Evolutionary conservation across 352 stramenopile species (phyloP).

Genomic region (Phytophthora ohioensis): DNA sequence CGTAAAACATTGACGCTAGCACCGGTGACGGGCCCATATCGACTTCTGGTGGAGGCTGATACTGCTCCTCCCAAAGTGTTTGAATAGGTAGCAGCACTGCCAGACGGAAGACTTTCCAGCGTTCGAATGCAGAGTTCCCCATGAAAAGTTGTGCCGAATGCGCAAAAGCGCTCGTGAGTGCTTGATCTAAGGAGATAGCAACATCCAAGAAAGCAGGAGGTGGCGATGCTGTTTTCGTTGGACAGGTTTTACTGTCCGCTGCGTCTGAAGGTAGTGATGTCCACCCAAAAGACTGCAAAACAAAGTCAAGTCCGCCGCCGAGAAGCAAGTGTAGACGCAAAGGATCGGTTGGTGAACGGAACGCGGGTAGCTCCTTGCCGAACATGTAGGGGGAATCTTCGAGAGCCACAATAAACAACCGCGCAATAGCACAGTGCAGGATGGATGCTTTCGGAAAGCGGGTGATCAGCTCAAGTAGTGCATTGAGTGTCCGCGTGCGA

Average conservation of each 20-base stretch:
- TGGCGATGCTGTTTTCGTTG: slow-evolving; percentile 19
- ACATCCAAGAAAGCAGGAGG: slow-evolving; percentile 75
- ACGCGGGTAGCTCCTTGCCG: slow-evolving; percentile 76
- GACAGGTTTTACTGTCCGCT: not conserved
- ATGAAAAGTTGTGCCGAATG: slow-evolving; percentile 66
- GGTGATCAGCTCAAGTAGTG: slow-evolving; percentile 91
- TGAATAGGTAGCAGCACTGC: slow-evolving; percentile 64
- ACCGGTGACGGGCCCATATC: slow-evolving; percentile 29
- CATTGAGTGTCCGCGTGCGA: slow-evolving; percentile 48
- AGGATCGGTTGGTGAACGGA: slow-evolving; percentile 58
- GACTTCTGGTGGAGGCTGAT: slow-evolving; percentile 28
- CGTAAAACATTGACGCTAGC: slow-evolving; percentile 30
- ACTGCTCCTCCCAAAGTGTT: slow-evolving; percentile 74
- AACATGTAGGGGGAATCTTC: slow-evolving; percentile 86
- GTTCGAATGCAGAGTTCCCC: slow-evolving; percentile 40
- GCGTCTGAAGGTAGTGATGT: slow-evolving; percentile 3
- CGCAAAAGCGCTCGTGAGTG: slow-evolving; percentile 65
- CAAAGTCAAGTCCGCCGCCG: slow-evolving; percentile 49
- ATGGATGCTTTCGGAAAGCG: slow-evolving; percentile 91
- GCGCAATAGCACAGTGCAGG: slow-evolving; percentile 66
- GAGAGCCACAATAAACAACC: slow-evolving; percentile 80
- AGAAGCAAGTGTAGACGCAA: slow-evolving; percentile 67
- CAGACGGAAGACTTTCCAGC: slow-evolving; percentile 63
- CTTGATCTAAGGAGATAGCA: slow-evolving; percentile 80
- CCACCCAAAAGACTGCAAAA: slow-evolving; percentile 52